These are phyloP conservation scores for Aspergillus cejpii DNA, from an alignment of 2,329 filamentous ascomycete genomes.

Conservation along the genomic window DNA sequence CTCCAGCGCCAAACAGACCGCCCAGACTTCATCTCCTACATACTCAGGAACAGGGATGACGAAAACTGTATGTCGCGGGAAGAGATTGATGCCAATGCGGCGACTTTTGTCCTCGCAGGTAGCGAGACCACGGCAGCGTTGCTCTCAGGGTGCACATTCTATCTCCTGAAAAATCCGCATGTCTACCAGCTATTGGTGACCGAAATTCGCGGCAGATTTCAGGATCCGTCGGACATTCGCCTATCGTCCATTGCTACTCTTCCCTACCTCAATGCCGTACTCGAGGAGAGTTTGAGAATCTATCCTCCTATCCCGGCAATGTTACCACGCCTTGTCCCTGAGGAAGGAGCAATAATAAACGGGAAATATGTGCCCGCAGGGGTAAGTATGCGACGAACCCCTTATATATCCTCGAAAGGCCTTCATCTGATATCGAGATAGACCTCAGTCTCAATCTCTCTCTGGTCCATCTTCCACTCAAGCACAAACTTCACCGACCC, in stretches of 20 bases:
- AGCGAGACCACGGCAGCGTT: conserved; percentile 43
- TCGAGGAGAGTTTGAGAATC: conserved; percentile 23
- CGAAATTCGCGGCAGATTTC: conserved; percentile 18
- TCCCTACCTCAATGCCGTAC: conserved; percentile 23
- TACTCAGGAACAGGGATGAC: conserved; percentile 29
- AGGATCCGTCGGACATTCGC: conserved; percentile 15
- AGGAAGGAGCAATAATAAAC: conserved; percentile 24
- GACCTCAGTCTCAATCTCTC: conserved; percentile 5
- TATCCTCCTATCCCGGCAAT: conserved; percentile 27
- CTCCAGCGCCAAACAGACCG: conserved; percentile 20
- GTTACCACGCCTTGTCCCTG: conserved; percentile 26
- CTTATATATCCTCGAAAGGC: no score
- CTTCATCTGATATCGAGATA: background rate
- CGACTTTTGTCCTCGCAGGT: conserved; percentile 39
- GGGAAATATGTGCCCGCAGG: conserved; percentile 22
- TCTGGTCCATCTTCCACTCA: conserved; percentile 5
- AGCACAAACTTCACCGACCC: conserved; percentile 17
- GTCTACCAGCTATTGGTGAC: conserved; percentile 8
- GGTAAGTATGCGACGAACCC: conserved; percentile 8
- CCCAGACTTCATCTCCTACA: conserved; percentile 39
- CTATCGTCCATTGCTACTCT: conserved; percentile 13
- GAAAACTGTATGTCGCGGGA: conserved; percentile 19
- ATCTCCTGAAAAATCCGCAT: conserved; percentile 25
- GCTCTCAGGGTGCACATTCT: conserved; percentile 35
- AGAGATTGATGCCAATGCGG: conserved; percentile 37